Evolutionary conservation across 2,329 filamentous ascomycete species (phyloP).

Genomic region (Rachicladosporium sp.): DNA sequence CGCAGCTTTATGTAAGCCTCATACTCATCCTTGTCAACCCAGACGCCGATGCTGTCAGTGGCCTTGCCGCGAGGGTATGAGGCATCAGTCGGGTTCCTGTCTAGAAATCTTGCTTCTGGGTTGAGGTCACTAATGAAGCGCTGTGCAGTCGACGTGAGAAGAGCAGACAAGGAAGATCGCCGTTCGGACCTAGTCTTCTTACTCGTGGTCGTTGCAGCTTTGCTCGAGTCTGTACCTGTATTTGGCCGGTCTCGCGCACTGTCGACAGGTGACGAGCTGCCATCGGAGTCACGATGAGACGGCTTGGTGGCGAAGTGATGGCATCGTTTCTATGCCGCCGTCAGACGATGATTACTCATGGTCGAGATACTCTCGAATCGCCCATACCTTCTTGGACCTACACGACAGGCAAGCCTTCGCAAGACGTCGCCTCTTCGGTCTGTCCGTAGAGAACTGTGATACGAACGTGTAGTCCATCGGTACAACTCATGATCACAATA

Average conservation of each 20-base stretch:
- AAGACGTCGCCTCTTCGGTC: constrained; percentile 20
- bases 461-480: constrained; percentile 23
- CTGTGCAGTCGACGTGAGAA: constrained; percentile 5
- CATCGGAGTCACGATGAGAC: no score
- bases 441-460: constrained; percentile 19
- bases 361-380: background rate
- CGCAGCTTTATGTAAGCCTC: constrained; percentile 17
- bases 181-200: background rate
- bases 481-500: no score
- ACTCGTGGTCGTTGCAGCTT: no score
- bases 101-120: constrained; percentile 35
- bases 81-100: constrained; percentile 20
- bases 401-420: constrained; percentile 23
- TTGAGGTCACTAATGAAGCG: constrained; percentile 36
- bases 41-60: constrained; percentile 23
- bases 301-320: constrained; percentile 13
- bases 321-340: constrained; percentile 19
- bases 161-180: constrained; percentile 3
- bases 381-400: constrained; percentile 17
- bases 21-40: constrained; percentile 23
- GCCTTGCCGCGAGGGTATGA: constrained; percentile 9
- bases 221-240: no score
- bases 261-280: no score
- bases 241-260: no score
- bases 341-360: constrained; percentile 1